Evolutionary conservation across 164 flowering plant genomes (phyloP), one percentile per base, ranked within the genome.

Genomic region (Sextonia rubra): DNA sequence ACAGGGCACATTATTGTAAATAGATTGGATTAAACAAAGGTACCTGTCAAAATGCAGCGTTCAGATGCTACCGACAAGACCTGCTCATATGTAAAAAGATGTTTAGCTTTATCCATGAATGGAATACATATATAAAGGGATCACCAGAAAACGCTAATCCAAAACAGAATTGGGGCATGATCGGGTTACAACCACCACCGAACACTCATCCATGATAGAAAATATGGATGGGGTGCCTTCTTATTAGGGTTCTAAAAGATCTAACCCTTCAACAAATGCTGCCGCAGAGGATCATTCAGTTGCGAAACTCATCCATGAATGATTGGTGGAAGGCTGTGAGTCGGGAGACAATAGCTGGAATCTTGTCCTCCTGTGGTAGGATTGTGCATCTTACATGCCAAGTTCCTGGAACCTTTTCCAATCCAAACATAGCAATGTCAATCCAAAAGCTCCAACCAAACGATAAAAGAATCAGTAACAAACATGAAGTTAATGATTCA

Each of bases 371-470:
- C 71, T 88, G 97, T 20, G 98, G 99, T 69, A 96, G 83, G 76
- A 96, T 93, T 23, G 98, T 96, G 84, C 95, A 93, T 79, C 99
- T 83, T 64, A 96, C 78, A 75, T 96, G 99, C 98, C 98, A 96
- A 3, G 98, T 96, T 23, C 97, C 98, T 4, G 97, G 97, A 47
- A 89, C 95, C 99, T 95, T 6, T 23, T n/a, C 74, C 73, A 77
- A 60, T 23, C 63, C 61, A 68, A 47, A 71, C 49, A 47, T 23
- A n/a, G 8, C 24, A 44, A 24, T 17, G 20, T 64, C 44, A 64
- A 29, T 64, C 47, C 1, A 24, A 52, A 52, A 12, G 14, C 12
- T 17, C 14, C 58, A 37, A 37, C 44, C 7, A 12, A 52, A 52
- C 4, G 0, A 17, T 52, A 4, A 15, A 15, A 52, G 58, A 52